Evolutionary conservation across 75 land plant species (phyloP).

Genomic region (Ceratopteris richardii): DNA sequence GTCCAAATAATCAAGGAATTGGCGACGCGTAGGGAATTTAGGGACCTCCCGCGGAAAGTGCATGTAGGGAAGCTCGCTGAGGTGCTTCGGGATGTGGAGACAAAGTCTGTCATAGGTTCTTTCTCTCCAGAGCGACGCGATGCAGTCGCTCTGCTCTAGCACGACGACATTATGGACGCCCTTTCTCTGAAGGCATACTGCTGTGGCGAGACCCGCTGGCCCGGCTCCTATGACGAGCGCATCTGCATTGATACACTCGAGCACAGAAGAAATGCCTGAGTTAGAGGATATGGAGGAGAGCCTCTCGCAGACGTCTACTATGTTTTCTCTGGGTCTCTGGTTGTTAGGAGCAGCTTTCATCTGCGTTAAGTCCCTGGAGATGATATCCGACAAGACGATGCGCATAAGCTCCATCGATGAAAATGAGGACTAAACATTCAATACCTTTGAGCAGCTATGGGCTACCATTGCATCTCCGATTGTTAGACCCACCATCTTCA

Average conservation of each 20-base stretch:
- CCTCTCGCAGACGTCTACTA: too few relatives aligned
- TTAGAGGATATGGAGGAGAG: too few relatives aligned
- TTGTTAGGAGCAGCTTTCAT: too few relatives aligned
- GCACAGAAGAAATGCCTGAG: too few relatives aligned
- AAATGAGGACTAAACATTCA: too few relatives aligned
- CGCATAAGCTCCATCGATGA: too few relatives aligned
- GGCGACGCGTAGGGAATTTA: slow-evolving; percentile 41
- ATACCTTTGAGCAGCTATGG: too few relatives aligned
- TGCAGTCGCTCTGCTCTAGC: slow-evolving; percentile 52
- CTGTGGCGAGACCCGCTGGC: slow-evolving; percentile 58
- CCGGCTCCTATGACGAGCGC: slow-evolving; percentile 67
- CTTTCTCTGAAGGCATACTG: slow-evolving; percentile 39
- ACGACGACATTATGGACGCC: slow-evolving; percentile 34
- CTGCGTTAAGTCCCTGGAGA: too few relatives aligned
- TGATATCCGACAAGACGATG: too few relatives aligned
- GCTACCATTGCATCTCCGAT: too few relatives aligned
- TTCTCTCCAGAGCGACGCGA: slow-evolving; percentile 70
- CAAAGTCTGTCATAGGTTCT: slow-evolving; percentile 61
- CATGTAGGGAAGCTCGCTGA: slow-evolving; percentile 53
- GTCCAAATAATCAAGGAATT: slow-evolving; percentile 47
- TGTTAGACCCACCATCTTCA: too few relatives aligned
- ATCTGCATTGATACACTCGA: slow-evolving; percentile 6
- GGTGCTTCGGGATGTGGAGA: slow-evolving; percentile 72
- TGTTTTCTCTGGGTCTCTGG: too few relatives aligned
- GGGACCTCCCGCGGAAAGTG: slow-evolving; percentile 57